Conservation (phyloP, 805 yeast species). For the Sungouiozyma ichnusensis region DNA sequence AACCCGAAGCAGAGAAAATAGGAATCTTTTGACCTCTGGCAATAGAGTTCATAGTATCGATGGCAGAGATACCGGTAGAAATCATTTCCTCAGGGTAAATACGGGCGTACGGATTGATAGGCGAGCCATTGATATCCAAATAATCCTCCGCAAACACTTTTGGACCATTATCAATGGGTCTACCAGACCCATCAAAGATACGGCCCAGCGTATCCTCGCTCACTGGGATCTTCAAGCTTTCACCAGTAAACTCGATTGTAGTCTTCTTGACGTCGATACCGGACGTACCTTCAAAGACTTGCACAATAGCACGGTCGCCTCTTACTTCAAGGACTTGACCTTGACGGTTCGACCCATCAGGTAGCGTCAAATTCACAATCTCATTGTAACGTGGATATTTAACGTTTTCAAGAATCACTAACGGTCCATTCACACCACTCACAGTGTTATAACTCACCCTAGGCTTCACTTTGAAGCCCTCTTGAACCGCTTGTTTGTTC, state of each 20-base stretch:
- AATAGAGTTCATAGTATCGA: slow-evolving; percentile 98
- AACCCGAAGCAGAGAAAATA: slow-evolving; percentile 96
- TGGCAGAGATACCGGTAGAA: slow-evolving; percentile 96
- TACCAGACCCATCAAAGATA: slow-evolving; percentile 97
- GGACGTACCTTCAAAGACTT: slow-evolving; percentile 97
- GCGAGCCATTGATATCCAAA: slow-evolving; percentile 96
- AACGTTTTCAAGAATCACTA: slow-evolving; percentile 80
- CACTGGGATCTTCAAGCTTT: slow-evolving; percentile 84
- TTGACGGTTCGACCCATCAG: slow-evolving; percentile 89
- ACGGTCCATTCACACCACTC: slow-evolving; percentile 96
- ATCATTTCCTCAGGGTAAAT: slow-evolving; percentile 99
- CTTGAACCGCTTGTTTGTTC: slow-evolving; percentile 84
- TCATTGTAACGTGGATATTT: slow-evolving; percentile 89
- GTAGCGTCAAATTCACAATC: slow-evolving; percentile 91
- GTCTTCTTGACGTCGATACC: slow-evolving; percentile 98
- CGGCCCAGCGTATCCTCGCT: slow-evolving; percentile 97
- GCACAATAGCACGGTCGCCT: slow-evolving; percentile 95
- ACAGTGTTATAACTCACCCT: slow-evolving; percentile 91
- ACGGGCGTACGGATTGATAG: slow-evolving; percentile 96
- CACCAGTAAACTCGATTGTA: slow-evolving; percentile 93
- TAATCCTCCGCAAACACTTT: slow-evolving; percentile 97
- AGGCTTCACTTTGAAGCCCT: slow-evolving; percentile 86
- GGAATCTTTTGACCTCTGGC: slow-evolving; percentile 99
- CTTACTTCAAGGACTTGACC: slow-evolving; percentile 98
- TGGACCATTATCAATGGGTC: slow-evolving; percentile 97